A percentile compares a stretch with the other conserved stretches of the same genome.
phyloP scores from a whole-genome alignment of 2,329 filamentous ascomycete genomes.

The Ceratocystis papillata region DNA sequence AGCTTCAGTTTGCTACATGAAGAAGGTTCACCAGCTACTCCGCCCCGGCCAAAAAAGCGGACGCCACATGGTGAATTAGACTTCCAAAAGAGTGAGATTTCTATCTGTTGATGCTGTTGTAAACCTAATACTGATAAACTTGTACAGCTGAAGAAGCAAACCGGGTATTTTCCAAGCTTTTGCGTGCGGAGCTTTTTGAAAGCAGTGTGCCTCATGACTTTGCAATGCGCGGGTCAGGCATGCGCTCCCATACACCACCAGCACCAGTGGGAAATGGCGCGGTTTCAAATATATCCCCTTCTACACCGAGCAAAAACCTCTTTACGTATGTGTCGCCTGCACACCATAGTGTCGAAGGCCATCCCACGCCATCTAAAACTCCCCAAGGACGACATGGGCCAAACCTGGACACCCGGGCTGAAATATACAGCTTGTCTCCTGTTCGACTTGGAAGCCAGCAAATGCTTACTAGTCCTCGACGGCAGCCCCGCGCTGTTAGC shows the following conservation, averaged over 20 bases:
- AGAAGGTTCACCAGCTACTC: conserved; percentile 83
- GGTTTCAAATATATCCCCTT: conserved; percentile 72
- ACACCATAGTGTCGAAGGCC: conserved; percentile 59
- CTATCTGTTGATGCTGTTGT: conserved; percentile 19
- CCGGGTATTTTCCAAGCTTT: conserved; percentile 73
- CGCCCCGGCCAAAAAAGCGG: conserved; percentile 73
- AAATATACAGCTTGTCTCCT: conserved; percentile 90
- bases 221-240: conserved; percentile 20
- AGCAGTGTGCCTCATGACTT: conserved; percentile 65
- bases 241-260: conserved; percentile 63
- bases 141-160: conserved; percentile 77
- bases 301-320: conserved; percentile 92
- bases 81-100: conserved; percentile 71
- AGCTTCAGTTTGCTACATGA: conserved; percentile 88
- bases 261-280: conserved; percentile 49
- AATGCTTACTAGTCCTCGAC: conserved; percentile 80
- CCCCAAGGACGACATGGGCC: conserved; percentile 78
- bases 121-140: neutral
- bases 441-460: conserved; percentile 87
- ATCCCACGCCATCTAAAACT: conserved; percentile 79
- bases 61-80: conserved; percentile 82
- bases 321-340: conserved; percentile 83
- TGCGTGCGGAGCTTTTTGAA: conserved; percentile 89
- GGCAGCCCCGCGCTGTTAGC: conserved; percentile 79
- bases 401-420: conserved; percentile 79